Conservation (phyloP, 768 basidiomycete genomes). For the Pisolithus sp. region DNA sequence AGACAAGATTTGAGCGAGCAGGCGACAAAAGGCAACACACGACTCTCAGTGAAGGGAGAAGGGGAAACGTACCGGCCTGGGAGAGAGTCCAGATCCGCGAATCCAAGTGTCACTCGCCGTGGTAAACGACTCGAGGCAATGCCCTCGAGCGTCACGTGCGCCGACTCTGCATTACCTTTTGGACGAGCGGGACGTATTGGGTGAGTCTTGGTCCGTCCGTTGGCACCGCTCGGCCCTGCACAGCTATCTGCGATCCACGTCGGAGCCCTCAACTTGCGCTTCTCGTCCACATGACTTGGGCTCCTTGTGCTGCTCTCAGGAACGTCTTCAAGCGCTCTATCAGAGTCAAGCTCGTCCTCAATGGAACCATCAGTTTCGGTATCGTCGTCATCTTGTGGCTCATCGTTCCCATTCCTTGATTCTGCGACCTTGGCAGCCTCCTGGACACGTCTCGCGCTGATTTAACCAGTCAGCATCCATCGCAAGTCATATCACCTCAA, state of each 20-base stretch:
- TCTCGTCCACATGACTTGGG: conserved; percentile 13
- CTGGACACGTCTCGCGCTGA: conserved; percentile 50
- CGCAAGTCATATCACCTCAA: not conserved
- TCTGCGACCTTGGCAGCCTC: conserved; percentile 50
- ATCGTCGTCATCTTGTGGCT: conserved; percentile 26
- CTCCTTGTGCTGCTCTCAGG: conserved; percentile 12
- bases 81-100: conserved; percentile 58
- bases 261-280: conserved; percentile 19
- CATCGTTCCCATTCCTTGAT: conserved; percentile 29
- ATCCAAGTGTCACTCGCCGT: conserved; percentile 23
- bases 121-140: conserved; percentile 14
- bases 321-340: conserved; percentile 23
- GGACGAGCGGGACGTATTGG: conserved; percentile 22
- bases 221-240: conserved; percentile 1
- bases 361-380: conserved; percentile 24
- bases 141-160: conserved; percentile 10
- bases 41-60: not conserved
- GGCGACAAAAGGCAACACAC: not conserved
- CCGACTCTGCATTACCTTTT: conserved; percentile 19
- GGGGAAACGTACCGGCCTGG: conserved; percentile 48
- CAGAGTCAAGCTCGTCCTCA: conserved; percentile 33
- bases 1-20: not conserved
- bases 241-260: conserved; percentile 11
- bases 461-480: not conserved
- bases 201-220: conserved; percentile 17